These are phyloP conservation scores for Podosphaera aphanis DNA, from an alignment of 2,329 filamentous ascomycete genomes.

Conservation along the genomic window DNA sequence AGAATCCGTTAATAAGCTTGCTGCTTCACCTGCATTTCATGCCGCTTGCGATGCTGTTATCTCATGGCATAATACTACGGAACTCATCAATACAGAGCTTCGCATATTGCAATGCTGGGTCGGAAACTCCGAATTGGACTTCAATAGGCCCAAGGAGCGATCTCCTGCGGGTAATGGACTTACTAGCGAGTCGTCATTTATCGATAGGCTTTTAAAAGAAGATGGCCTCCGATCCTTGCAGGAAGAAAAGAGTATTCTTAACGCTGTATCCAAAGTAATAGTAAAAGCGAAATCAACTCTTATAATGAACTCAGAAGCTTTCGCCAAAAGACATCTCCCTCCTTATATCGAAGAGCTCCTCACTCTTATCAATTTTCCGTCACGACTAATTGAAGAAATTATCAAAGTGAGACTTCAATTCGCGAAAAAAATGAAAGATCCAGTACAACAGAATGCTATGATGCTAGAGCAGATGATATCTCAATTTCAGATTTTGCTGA, in stretches of 20 bases:
- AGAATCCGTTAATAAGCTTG: slow-evolving; percentile 49
- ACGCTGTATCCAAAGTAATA: slow-evolving; percentile 65
- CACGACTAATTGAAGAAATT: slow-evolving; percentile 85
- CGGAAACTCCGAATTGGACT: slow-evolving; percentile 85
- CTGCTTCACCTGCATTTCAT: slow-evolving; percentile 52
- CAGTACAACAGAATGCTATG: slow-evolving; percentile 71
- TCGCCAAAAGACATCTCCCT: slow-evolving; percentile 72
- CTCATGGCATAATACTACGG: slow-evolving; percentile 91
- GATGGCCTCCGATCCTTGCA: slow-evolving; percentile 83
- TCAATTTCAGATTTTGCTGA: slow-evolving; percentile 83
- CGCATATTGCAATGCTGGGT: slow-evolving; percentile 88
- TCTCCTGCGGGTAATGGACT: slow-evolving; percentile 50
- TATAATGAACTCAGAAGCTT: slow-evolving; percentile 64
- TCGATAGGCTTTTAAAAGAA: slow-evolving; percentile 86
- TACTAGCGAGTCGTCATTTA: slow-evolving; percentile 74
- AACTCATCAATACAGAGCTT: slow-evolving; percentile 86
- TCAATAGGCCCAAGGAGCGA: slow-evolving; percentile 48
- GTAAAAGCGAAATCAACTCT: slow-evolving; percentile 81
- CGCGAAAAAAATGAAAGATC: slow-evolving; percentile 86
- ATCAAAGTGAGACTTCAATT: slow-evolving; percentile 80
- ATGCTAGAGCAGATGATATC: slow-evolving; percentile 96
- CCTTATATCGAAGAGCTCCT: slow-evolving; percentile 93
- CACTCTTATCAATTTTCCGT: slow-evolving; percentile 91
- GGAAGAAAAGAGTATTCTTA: slow-evolving; percentile 66
- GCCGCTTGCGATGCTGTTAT: slow-evolving; percentile 75